Conservation (phyloP, 148 eudicot species). For the Salicornia ramosissima region DNA sequence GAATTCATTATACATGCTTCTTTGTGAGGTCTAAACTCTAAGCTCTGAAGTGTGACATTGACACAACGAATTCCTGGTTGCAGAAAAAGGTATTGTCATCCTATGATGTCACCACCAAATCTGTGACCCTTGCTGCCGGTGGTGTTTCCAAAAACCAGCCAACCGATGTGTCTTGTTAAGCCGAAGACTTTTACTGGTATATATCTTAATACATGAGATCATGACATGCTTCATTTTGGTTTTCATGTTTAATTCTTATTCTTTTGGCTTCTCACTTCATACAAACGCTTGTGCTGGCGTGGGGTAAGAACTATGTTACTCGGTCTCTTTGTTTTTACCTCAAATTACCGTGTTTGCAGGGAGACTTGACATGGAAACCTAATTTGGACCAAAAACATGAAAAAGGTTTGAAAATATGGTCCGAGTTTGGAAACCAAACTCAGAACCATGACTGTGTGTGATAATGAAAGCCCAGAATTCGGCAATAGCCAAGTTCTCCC, state of each 20-base stretch:
- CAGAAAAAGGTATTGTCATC: slow-evolving; percentile 34
- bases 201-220: neutral
- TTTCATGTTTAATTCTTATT: neutral
- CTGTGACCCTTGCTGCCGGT: slow-evolving; percentile 22
- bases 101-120: slow-evolving; percentile 21
- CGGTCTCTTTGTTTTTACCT: neutral
- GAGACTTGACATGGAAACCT: neutral
- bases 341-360: slow-evolving; percentile 2
- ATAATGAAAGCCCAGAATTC: neutral
- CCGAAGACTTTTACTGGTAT: neutral
- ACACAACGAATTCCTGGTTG: slow-evolving; percentile 14
- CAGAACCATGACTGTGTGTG: neutral
- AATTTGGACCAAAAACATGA: neutral
- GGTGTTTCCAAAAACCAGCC: slow-evolving; percentile 22
- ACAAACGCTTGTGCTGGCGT: neutral
- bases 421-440: neutral
- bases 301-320: neutral
- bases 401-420: neutral
- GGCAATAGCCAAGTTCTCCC: neutral
- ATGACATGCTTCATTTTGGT: slow-evolving; percentile 3
- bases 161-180: slow-evolving; percentile 25
- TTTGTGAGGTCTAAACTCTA: neutral
- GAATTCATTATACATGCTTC: slow-evolving; percentile 4
- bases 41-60: slow-evolving; percentile 1
- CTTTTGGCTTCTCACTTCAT: neutral